Evolutionary conservation across 1,284 basidiomycete genomes (phyloP).

Genomic region (Fomitopsis pinicola): DNA sequence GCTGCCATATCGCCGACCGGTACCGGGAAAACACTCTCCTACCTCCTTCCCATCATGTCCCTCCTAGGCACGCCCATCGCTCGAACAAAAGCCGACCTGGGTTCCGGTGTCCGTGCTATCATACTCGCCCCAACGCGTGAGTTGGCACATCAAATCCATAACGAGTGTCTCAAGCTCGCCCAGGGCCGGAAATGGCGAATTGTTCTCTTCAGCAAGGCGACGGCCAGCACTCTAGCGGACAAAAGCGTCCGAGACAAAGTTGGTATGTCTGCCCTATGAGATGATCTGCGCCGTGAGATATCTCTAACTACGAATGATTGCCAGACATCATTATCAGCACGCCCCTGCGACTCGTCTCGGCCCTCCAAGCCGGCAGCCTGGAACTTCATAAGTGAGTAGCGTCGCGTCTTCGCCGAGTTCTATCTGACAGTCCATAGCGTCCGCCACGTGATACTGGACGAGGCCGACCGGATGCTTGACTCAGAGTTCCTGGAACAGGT

Average conservation of each 20-base stretch:
- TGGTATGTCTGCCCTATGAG: constrained; percentile 41
- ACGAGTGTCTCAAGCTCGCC: constrained; percentile 84
- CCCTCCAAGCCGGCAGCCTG: constrained; percentile 64
- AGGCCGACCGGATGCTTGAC: constrained; percentile 90
- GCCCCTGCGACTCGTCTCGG: constrained; percentile 71
- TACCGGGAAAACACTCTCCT: constrained; percentile 91
- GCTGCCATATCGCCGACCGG: constrained; percentile 93
- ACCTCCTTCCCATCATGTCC: constrained; percentile 79
- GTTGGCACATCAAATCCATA: constrained; percentile 94
- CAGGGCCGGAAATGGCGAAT: constrained; percentile 83
- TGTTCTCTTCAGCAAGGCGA: constrained; percentile 83
- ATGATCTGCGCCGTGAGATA: background rate
- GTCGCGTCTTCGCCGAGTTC: background rate
- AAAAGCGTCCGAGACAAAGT: constrained; percentile 69
- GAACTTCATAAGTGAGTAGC: constrained; percentile 67
- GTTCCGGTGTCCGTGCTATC: constrained; percentile 54
- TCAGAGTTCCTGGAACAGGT: constrained; percentile 87
- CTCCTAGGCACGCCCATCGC: constrained; percentile 59
- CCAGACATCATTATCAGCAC: constrained; percentile 81
- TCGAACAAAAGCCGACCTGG: constrained; percentile 40
- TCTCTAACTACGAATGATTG: background rate
- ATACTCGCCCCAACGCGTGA: constrained; percentile 76
- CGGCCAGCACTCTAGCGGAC: constrained; percentile 67
- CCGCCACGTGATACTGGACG: constrained; percentile 82
- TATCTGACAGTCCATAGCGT: constrained; percentile 45